phyloP scores from a whole-genome alignment of 2,329 filamentous ascomycete genomes.

The Aspergillus sojae region DNA sequence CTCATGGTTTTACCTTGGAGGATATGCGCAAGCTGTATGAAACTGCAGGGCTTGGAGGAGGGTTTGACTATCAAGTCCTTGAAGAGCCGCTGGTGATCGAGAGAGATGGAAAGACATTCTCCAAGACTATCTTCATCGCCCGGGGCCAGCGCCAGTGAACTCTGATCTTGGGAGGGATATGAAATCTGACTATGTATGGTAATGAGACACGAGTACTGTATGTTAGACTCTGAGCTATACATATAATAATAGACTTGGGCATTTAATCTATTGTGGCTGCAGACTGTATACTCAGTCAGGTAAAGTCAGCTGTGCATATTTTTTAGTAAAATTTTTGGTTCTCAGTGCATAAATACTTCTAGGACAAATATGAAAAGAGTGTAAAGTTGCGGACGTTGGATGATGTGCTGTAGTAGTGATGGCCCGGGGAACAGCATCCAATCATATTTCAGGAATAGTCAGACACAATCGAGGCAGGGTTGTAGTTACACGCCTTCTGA shows the following conservation, averaged over 20 bases:
- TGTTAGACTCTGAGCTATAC: not conserved
- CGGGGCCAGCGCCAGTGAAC: conserved; percentile 29
- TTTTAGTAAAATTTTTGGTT: not conserved
- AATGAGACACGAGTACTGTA: not conserved
- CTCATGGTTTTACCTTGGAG: conserved; percentile 66
- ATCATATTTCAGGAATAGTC: conserved; percentile 28
- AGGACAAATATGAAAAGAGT: too few relatives aligned
- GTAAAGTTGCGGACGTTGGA: not conserved
- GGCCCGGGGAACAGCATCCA: conserved; percentile 10
- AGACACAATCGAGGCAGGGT: conserved; percentile 15
- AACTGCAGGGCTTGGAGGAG: conserved; percentile 60
- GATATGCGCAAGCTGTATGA: conserved; percentile 64
- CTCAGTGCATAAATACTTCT: not conserved
- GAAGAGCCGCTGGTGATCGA: conserved; percentile 53
- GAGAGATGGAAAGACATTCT: conserved; percentile 25
- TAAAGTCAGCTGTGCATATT: not conserved
- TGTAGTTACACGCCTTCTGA: not conserved
- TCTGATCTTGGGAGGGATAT: not conserved
- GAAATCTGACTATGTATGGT: not conserved
- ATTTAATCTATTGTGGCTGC: not conserved
- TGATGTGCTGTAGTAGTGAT: not conserved
- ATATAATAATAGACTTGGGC: not conserved
- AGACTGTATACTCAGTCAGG: too few relatives aligned
- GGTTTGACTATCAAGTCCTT: conserved; percentile 62
- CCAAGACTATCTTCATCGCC: conserved; percentile 36